phyloP scores from a whole-genome alignment of 2,329 filamentous ascomycete species.

The Ambrosiella xylebori region DNA sequence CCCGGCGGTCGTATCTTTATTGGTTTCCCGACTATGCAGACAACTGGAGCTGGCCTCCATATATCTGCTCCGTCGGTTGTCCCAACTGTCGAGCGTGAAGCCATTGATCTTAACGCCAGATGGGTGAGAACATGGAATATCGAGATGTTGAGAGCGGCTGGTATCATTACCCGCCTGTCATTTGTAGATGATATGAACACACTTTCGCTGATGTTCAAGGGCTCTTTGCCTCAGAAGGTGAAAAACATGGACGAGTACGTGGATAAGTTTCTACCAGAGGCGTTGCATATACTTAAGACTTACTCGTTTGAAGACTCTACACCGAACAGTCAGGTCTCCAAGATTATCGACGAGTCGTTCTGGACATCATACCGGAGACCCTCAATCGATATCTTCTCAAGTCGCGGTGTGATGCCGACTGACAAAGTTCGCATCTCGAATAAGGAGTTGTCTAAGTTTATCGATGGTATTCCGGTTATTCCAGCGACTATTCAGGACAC shows the following conservation, averaged over 20 bases:
- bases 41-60: slow-evolving; percentile 82
- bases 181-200: slow-evolving; percentile 77
- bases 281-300: slow-evolving; percentile 67
- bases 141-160: slow-evolving; percentile 79
- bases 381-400: slow-evolving; percentile 76
- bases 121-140: slow-evolving; percentile 93
- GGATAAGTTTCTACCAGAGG: slow-evolving; percentile 53
- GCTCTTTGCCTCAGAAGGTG: slow-evolving; percentile 26
- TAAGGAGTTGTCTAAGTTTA: slow-evolving; percentile 50
- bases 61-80: slow-evolving; percentile 93
- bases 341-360: slow-evolving; percentile 85
- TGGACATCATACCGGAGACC: slow-evolving; percentile 79
- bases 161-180: slow-evolving; percentile 74
- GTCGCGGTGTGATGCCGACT: slow-evolving; percentile 70
- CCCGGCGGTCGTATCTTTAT: slow-evolving; percentile 80
- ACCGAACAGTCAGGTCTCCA: slow-evolving; percentile 64
- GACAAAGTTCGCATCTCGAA: slow-evolving; percentile 62
- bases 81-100: slow-evolving; percentile 90
- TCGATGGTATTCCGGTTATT: slow-evolving; percentile 75
- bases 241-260: slow-evolving; percentile 48
- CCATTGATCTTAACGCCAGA: slow-evolving; percentile 87
- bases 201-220: slow-evolving; percentile 44
- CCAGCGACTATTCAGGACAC: slow-evolving; percentile 56
- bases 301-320: slow-evolving; percentile 85
- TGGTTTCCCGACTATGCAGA: slow-evolving; percentile 93